phyloP scores from a whole-genome alignment of 177 flowering plant genomes.

The Telopea speciosissima region DNA sequence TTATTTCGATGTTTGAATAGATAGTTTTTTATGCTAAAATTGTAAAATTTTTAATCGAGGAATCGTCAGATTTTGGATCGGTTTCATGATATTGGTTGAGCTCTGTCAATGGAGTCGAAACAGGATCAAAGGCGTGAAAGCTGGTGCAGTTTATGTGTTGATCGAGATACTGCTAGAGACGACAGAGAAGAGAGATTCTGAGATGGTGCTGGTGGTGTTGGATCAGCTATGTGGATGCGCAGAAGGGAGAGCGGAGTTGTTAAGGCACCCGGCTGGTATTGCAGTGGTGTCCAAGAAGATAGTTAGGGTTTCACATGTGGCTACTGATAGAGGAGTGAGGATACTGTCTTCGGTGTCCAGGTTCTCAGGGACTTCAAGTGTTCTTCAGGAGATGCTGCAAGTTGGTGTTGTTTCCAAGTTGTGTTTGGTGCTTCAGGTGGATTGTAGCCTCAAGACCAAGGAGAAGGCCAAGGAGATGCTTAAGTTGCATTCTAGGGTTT shows the following conservation, averaged over 20 bases:
- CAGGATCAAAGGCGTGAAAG: no score
- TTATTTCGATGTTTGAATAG: background rate
- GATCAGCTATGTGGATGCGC: no score
- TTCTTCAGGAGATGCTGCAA: no score
- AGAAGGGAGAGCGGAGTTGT: slow-evolving; percentile 2
- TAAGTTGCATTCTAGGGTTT: no score
- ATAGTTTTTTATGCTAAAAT: background rate
- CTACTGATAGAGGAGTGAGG: slow-evolving; percentile 34
- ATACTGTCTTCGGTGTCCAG: slow-evolving; percentile 29
- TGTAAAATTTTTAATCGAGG: background rate
- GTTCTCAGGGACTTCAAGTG: slow-evolving; percentile 27
- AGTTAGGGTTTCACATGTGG: slow-evolving; percentile 39
- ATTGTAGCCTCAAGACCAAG: no score
- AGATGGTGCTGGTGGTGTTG: no score
- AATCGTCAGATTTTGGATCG: background rate
- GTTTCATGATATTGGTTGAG: slow-evolving; percentile 36
- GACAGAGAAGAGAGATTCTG: no score
- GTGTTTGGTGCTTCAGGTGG: no score
- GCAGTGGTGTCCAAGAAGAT: slow-evolving; percentile 44
- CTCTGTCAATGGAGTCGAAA: slow-evolving; percentile 55
- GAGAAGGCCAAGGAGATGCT: no score
- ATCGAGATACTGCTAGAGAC: no score
- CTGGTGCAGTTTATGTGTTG: no score
- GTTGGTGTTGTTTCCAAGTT: no score
- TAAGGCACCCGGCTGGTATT: slow-evolving; percentile 14